Conservation (phyloP, 192 early-diverging fungal genomes). For the Allomyces arbusculus region DNA sequence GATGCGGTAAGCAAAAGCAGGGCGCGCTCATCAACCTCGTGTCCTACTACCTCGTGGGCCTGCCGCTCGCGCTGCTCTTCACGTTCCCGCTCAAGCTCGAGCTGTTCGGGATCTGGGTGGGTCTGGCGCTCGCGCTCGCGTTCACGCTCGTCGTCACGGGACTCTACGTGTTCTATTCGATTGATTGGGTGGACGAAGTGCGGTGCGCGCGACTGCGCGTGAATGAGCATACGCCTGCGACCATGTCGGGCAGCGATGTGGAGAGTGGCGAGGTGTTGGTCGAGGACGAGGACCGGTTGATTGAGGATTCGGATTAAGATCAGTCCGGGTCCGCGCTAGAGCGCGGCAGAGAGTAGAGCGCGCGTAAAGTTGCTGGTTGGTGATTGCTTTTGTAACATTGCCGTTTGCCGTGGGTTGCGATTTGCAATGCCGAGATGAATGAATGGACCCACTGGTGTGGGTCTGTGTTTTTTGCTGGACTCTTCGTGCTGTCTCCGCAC, state of each 20-base stretch:
- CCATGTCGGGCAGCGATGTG: not conserved
- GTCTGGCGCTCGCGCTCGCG: not conserved
- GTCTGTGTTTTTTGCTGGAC: too few species aligned
- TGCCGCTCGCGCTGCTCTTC: conserved; percentile 34
- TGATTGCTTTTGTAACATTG: too few species aligned
- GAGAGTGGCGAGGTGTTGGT: not conserved
- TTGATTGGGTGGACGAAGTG: not conserved
- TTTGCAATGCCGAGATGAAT: too few species aligned
- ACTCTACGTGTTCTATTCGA: not conserved
- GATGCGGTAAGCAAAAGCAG: conserved; percentile 52
- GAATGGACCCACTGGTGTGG: too few species aligned
- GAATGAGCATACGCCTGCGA: not conserved
- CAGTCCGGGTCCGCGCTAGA: not conserved
- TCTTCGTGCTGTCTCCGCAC: too few species aligned
- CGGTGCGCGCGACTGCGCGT: not conserved
- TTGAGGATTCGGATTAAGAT: not conserved
- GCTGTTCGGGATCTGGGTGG: not conserved
- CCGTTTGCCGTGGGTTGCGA: too few species aligned
- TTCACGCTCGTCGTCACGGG: not conserved
- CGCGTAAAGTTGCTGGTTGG: too few species aligned
- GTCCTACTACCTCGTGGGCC: conserved; percentile 43
- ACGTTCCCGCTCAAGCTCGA: not conserved
- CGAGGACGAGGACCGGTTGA: not conserved
- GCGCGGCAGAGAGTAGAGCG: too few species aligned
- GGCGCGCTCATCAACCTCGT: conserved; percentile 34